Evolutionary conservation across 495 filamentous ascomycete genomes (phyloP).

Genomic region (Astrothelium macrocarpum): DNA sequence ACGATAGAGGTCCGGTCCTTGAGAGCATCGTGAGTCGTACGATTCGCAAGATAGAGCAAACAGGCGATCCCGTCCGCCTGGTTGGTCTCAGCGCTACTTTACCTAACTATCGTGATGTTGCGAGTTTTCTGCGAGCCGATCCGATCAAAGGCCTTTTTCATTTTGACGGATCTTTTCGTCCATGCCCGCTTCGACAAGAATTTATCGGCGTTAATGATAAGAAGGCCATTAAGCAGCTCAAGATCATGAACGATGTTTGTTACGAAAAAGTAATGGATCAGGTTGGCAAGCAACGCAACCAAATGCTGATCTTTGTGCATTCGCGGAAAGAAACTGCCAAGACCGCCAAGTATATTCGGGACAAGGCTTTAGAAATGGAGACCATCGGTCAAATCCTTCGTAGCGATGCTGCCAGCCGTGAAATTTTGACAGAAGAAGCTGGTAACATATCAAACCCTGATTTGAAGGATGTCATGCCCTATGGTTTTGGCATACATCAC

Average conservation of each 20-base stretch:
- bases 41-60: constrained; percentile 85
- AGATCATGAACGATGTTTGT: constrained; percentile 98
- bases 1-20: constrained; percentile 92
- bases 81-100: constrained; percentile 90
- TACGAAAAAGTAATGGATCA: constrained; percentile 98
- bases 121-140: constrained; percentile 89
- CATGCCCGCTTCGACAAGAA: constrained; percentile 89
- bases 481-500: constrained; percentile 96
- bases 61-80: constrained; percentile 80
- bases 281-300: constrained; percentile 77
- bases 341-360: constrained; percentile 88
- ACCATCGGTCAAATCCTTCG: constrained; percentile 94
- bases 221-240: constrained; percentile 97
- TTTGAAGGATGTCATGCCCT: constrained; percentile 89
- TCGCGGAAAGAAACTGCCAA: constrained; percentile 97
- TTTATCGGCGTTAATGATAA: constrained; percentile 97
- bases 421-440: constrained; percentile 76
- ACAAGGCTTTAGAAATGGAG: constrained; percentile 91
- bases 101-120: constrained; percentile 95
- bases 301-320: constrained; percentile 98
- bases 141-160: constrained; percentile 79
- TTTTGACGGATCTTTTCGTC: constrained; percentile 89
- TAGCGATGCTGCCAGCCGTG: constrained; percentile 83
- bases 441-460: constrained; percentile 75
- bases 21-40: constrained; percentile 96